Conservation (phyloP, 495 filamentous ascomycete species). For the Chaetomium cochliodes region DNA sequence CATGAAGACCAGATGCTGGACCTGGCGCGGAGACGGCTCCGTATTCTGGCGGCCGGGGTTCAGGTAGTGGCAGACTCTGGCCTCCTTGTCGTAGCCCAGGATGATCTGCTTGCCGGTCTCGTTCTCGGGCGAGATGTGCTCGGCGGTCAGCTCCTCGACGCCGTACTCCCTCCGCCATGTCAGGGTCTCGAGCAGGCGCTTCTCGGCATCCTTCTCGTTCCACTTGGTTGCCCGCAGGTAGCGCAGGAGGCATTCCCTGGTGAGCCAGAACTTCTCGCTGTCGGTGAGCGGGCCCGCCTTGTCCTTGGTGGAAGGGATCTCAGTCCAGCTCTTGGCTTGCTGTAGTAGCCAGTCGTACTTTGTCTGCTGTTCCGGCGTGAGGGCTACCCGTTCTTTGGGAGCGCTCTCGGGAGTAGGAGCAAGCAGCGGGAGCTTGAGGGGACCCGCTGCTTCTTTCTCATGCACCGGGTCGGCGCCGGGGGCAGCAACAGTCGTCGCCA, state of each 20-base stretch:
- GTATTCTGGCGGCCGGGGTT: conserved; percentile 91
- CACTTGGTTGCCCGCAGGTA: conserved; percentile 94
- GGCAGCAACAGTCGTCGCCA: conserved; percentile 33
- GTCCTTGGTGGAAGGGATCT: conserved; percentile 64
- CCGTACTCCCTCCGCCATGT: conserved; percentile 89
- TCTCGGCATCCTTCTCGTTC: conserved; percentile 70
- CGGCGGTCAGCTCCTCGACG: conserved; percentile 66
- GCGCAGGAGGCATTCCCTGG: conserved; percentile 84
- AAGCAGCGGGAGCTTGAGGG: conserved; percentile 69
- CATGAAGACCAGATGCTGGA: conserved; percentile 94
- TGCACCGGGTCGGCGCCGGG: conserved; percentile 35
- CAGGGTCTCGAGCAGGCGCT: conserved; percentile 74
- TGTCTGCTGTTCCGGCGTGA: conserved; percentile 73
- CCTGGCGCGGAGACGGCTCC: conserved; percentile 78
- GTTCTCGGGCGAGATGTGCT: conserved; percentile 86
- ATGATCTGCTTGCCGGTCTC: conserved; percentile 93
- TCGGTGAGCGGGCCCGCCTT: conserved; percentile 68
- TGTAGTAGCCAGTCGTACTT: conserved; percentile 78
- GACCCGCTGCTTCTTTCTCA: conserved; percentile 41
- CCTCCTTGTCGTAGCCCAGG: conserved; percentile 80
- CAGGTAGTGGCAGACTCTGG: conserved; percentile 83
- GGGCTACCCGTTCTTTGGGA: conserved; percentile 50
- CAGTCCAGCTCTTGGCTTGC: conserved; percentile 65
- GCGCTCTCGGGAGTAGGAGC: conserved; percentile 57
- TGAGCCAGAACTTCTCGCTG: conserved; percentile 83